A percentile compares a stretch with the other conserved stretches of the same genome.
phyloP scores from a whole-genome alignment of 768 basidiomycete genomes.

The Pisolithus orientalis region DNA sequence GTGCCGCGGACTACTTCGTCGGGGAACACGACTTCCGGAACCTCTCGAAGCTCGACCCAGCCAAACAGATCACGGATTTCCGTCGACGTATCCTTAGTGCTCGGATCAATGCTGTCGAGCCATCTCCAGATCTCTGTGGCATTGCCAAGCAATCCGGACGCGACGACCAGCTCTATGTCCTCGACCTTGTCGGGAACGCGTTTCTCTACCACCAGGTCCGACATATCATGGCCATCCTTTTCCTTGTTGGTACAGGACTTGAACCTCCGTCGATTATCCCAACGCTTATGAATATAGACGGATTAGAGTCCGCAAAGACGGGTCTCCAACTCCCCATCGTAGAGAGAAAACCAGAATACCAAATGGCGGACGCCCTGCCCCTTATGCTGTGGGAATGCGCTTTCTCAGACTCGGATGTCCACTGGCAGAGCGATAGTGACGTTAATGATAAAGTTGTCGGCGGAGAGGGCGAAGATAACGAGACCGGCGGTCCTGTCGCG shows the following conservation, averaged over 20 bases:
- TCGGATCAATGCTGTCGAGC: conserved; percentile 44
- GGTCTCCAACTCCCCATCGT: conserved; percentile 41
- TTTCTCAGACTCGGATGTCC: conserved; percentile 58
- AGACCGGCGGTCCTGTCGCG: conserved; percentile 14
- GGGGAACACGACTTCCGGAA: conserved; percentile 97
- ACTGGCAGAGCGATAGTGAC: conserved; percentile 53
- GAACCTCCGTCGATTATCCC: conserved; percentile 68
- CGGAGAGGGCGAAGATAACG: conserved; percentile 18
- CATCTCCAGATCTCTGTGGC: not conserved
- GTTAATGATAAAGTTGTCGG: not conserved
- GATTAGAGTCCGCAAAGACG: conserved; percentile 7
- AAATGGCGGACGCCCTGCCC: conserved; percentile 90
- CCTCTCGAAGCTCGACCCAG: conserved; percentile 86
- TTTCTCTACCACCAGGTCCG: conserved; percentile 96
- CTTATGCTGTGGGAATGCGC: conserved; percentile 89
- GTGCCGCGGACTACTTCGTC: conserved; percentile 62
- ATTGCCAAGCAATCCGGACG: conserved; percentile 16
- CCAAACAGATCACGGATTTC: conserved; percentile 86
- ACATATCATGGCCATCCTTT: conserved; percentile 88
- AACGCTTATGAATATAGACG: conserved; percentile 65
- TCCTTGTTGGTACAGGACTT: conserved; percentile 78
- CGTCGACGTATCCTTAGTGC: conserved; percentile 61
- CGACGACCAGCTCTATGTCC: conserved; percentile 44
- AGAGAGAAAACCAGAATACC: conserved; percentile 77
- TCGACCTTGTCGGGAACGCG: conserved; percentile 82